Evolutionary conservation across 1,139 yeast genomes (phyloP).

Genomic region (Arxiozyma heterogenica): DNA sequence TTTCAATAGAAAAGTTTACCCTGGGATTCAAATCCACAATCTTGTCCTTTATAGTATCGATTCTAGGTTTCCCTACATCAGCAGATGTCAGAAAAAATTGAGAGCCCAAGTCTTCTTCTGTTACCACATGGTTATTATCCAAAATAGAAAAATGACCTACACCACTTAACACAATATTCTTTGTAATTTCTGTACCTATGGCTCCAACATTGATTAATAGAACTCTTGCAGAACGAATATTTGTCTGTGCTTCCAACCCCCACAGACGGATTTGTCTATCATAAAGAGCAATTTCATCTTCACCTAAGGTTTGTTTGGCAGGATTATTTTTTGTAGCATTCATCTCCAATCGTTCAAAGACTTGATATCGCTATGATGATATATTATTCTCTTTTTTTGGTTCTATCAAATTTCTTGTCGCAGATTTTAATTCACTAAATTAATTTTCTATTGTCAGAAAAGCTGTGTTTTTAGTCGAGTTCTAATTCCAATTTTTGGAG

Average conservation of each 20-base stretch:
- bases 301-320: constrained; percentile 16
- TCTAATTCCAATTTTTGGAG: too few relatives aligned
- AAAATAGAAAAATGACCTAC: constrained; percentile 65
- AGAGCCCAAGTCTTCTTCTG: constrained; percentile 58
- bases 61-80: constrained; percentile 46
- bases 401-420: background rate
- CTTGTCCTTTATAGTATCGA: constrained; percentile 45
- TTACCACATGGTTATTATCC: constrained; percentile 44
- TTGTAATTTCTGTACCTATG: constrained; percentile 69
- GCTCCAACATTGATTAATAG: constrained; percentile 62
- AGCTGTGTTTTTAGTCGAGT: background rate
- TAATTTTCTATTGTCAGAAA: background rate
- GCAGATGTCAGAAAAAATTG: constrained; percentile 69
- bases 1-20: constrained; percentile 44
- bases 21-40: constrained; percentile 71
- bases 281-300: constrained; percentile 82
- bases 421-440: too few relatives aligned
- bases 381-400: too few relatives aligned
- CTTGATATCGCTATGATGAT: too few relatives aligned
- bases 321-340: background rate
- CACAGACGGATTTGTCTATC: constrained; percentile 93
- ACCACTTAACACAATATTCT: constrained; percentile 84
- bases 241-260: constrained; percentile 90
- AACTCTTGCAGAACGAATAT: constrained; percentile 66
- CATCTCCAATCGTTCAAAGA: background rate